A percentile compares a stretch with the other conserved stretches of the same genome.
Conservation (phyloP, 2,329 filamentous ascomycete genomes). For the Furcasterigmium furcatum region DNA sequence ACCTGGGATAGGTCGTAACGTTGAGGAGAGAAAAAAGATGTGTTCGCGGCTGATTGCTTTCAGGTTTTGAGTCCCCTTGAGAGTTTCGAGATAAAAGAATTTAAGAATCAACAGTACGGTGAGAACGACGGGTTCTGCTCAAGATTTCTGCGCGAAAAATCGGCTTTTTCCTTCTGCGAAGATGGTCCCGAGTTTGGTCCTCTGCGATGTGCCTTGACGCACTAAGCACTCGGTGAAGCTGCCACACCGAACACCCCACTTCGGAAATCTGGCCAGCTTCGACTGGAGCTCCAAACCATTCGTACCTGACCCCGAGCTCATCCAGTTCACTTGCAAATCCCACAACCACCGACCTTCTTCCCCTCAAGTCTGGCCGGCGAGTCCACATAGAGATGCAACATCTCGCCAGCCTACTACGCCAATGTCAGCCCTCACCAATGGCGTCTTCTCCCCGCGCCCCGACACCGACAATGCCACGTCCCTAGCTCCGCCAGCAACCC, state of each 20-base stretch:
- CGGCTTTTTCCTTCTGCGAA: too few relatives aligned
- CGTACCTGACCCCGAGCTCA: too few relatives aligned
- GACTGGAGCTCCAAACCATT: too few relatives aligned
- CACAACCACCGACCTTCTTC: slow-evolving; percentile 4
- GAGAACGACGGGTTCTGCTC: too few relatives aligned
- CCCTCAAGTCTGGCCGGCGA: slow-evolving; percentile 14
- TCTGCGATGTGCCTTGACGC: background rate
- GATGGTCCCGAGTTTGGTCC: background rate
- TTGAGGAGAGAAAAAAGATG: too few relatives aligned
- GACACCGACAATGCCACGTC: slow-evolving; percentile 22
- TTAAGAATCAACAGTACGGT: too few relatives aligned
- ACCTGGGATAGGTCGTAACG: too few relatives aligned
- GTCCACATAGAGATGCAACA: slow-evolving; percentile 38
- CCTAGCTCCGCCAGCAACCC: slow-evolving; percentile 9
- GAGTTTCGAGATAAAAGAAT: too few relatives aligned
- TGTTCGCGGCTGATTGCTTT: too few relatives aligned
- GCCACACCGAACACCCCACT: slow-evolving; percentile 9
- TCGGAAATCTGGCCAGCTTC: slow-evolving; percentile 10
- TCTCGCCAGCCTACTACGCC: slow-evolving; percentile 31
- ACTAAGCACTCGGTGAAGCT: background rate
- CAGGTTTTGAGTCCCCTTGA: too few relatives aligned
- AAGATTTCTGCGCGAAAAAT: too few relatives aligned
- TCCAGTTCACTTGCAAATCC: too few relatives aligned
- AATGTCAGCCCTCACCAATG: slow-evolving; percentile 47
- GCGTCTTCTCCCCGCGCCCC: slow-evolving; percentile 30